Evolutionary conservation across 2,329 filamentous ascomycete genomes (phyloP).

Genomic region (Emmonsia crescens): DNA sequence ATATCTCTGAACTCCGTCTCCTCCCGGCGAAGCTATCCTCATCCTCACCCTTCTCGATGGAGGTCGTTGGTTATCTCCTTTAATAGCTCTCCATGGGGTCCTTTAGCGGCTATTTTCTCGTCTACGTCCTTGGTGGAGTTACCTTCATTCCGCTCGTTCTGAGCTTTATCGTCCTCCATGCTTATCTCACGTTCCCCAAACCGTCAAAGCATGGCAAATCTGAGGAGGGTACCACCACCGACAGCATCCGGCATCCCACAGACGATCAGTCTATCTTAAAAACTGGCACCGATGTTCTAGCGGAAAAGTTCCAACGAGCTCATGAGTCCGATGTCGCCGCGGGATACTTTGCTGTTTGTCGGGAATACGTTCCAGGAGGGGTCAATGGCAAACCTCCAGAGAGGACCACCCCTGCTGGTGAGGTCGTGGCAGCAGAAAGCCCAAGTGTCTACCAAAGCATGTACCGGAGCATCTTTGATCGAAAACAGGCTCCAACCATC

Average conservation of each 20-base stretch:
- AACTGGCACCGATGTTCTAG: conserved; percentile 47
- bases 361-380: conserved; percentile 83
- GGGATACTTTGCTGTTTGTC: conserved; percentile 89
- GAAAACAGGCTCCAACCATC: conserved; percentile 51
- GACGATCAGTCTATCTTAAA: conserved; percentile 58
- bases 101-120: conserved; percentile 50
- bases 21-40: conserved; percentile 5
- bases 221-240: conserved; percentile 9
- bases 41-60: conserved; percentile 20
- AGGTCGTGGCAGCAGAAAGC: conserved; percentile 66
- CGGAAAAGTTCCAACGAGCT: conserved; percentile 50
- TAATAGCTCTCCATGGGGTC: conserved; percentile 33
- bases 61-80: conserved; percentile 21
- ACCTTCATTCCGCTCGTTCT: conserved; percentile 73
- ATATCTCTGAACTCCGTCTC: not conserved
- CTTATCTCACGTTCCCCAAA: conserved; percentile 55
- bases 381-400: conserved; percentile 90
- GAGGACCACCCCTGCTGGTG: conserved; percentile 67
- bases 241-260: conserved; percentile 39
- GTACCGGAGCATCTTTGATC: conserved; percentile 92
- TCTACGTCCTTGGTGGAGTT: conserved; percentile 76
- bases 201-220: not conserved
- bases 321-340: conserved; percentile 69
- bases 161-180: conserved; percentile 50
- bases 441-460: conserved; percentile 96